Base-by-base conservation (phyloP, 257 asterid genomes). In the Fraxinus americana region DNA sequence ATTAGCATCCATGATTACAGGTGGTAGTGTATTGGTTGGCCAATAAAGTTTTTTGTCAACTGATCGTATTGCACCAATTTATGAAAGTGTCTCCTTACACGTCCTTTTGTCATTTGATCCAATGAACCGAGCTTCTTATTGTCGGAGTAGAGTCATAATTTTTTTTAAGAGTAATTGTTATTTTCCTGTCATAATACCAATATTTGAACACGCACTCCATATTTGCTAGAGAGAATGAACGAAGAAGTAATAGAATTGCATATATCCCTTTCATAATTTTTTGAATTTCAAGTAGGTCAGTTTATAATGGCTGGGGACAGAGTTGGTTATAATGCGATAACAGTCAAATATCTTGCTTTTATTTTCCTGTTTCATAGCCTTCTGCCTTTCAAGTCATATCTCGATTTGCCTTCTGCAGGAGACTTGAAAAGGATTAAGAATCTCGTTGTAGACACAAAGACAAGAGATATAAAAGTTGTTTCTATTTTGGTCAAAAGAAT, bases 401-500 rank as follows among this genome's bases (percentile, higher is more conserved):
- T 19, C 43, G 59, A 35, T 71, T 83, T 67, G 23, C 67, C 66
- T 81, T 75, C 30, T 59, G 59, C 82, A 89, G 98, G 90, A 81
- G 97, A 92, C 82, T 73, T 96, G 82, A 88, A 87, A 82, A 84
- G 78, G 80, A 88, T 96, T 48, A 85, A 80, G 83, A 83, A 71
- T 71, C 88, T 92, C 27, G 89, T 79, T 6, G 2, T 77, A 65
- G 91, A 91, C 45, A 90, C 97, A 67, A 93, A 96, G 91, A 74
- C 71, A 54, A 78, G 48, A 25, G 86, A 83, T 7, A 82, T 88
- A 78, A 80, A 83, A 73, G 89, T 89, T 59, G 96, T 84, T 67
- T 76, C 87, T 76, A 83, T 83, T 83, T 74, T 93, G 77, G 84
- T 92, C 83, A 93, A 89, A 75, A 81, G 80, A 72, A 93, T 96